Evolutionary conservation across 2,329 filamentous ascomycete species (phyloP).

Genomic region (Colletotrichum musicola): DNA sequence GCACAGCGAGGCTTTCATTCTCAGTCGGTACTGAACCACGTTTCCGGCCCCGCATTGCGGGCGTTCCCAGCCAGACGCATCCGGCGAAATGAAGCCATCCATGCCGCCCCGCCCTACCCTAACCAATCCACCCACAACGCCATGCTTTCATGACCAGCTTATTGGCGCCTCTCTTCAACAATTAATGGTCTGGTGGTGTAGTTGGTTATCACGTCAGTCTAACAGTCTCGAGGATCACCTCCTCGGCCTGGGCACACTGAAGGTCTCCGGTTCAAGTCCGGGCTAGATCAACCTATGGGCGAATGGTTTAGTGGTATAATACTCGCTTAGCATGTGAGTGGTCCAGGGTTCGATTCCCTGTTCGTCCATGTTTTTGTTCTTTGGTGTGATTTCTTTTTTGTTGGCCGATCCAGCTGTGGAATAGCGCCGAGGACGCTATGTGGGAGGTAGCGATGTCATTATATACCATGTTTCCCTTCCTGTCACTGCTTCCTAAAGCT

Average conservation of each 20-base stretch:
- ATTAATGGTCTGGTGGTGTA: conserved; percentile 45
- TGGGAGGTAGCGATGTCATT: not conserved
- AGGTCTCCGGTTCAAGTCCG: conserved; percentile 40
- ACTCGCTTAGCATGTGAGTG: conserved; percentile 39
- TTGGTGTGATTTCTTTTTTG: not conserved
- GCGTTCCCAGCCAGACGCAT: not conserved
- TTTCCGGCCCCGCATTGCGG: conserved; percentile 11
- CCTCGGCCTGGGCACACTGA: conserved; percentile 14
- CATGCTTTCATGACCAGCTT: not conserved
- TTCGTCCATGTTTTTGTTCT: conserved; percentile 24
- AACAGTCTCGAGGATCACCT: conserved; percentile 45
- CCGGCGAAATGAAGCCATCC: conserved; percentile 9
- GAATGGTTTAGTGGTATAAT: conserved; percentile 41
- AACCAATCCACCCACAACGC: conserved; percentile 11
- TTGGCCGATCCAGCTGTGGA: not conserved
- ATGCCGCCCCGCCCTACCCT: conserved; percentile 17
- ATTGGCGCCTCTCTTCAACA: accelerated
- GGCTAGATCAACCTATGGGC: conserved; percentile 33
- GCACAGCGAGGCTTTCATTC: not conserved
- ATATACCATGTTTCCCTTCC: too few relatives aligned
- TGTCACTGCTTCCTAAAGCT: too few relatives aligned
- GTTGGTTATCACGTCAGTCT: conserved; percentile 65
- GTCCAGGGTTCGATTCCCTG: conserved; percentile 40
- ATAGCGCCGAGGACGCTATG: too few relatives aligned
- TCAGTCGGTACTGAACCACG: not conserved